These are phyloP conservation scores for Tricholoma hemisulphureum DNA, from an alignment of 768 basidiomycete genomes.

Conservation along the genomic window DNA sequence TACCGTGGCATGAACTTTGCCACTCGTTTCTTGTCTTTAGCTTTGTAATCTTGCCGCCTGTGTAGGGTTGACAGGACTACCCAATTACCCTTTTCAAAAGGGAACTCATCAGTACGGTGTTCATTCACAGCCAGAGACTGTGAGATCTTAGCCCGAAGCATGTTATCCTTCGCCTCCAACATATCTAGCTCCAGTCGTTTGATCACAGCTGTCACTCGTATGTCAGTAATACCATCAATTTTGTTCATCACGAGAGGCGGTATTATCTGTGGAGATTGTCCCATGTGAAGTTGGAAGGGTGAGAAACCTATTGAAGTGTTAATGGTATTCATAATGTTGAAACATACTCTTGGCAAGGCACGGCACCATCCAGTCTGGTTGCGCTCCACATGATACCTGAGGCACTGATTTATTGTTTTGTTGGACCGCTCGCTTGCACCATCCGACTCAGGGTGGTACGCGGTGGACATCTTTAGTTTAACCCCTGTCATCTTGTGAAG, in stretches of 20 bases:
- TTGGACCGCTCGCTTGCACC: conserved; percentile 33
- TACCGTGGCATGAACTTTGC: too few species aligned
- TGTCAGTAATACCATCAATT: not conserved
- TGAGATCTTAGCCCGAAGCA: too few species aligned
- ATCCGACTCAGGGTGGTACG: conserved; percentile 37
- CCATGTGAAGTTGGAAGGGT: conserved; percentile 5
- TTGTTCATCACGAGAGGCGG: conserved; percentile 15
- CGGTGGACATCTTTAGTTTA: conserved; percentile 28
- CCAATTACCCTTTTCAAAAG: conserved; percentile 16
- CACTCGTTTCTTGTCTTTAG: conserved; percentile 17
- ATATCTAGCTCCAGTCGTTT: conserved; percentile 8
- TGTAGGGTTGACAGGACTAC: conserved; percentile 31
- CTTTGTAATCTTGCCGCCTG: conserved; percentile 20
- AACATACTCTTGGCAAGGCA: conserved; percentile 21
- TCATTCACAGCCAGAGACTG: too few species aligned
- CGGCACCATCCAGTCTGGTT: conserved; percentile 32
- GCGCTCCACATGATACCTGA: conserved; percentile 21
- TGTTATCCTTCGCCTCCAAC: conserved; percentile 10
- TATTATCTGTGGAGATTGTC: conserved; percentile 19
- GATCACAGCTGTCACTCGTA: not conserved
- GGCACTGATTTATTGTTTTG: too few species aligned
- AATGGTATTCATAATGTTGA: too few species aligned
- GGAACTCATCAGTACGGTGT: too few species aligned
- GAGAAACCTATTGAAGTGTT: conserved; percentile 24
- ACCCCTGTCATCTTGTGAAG: conserved; percentile 15